Evolutionary conservation across 2,329 filamentous ascomycete genomes (phyloP), one percentile per base, ranked within the genome.

Genomic region (Pseudomassariella vexata): DNA sequence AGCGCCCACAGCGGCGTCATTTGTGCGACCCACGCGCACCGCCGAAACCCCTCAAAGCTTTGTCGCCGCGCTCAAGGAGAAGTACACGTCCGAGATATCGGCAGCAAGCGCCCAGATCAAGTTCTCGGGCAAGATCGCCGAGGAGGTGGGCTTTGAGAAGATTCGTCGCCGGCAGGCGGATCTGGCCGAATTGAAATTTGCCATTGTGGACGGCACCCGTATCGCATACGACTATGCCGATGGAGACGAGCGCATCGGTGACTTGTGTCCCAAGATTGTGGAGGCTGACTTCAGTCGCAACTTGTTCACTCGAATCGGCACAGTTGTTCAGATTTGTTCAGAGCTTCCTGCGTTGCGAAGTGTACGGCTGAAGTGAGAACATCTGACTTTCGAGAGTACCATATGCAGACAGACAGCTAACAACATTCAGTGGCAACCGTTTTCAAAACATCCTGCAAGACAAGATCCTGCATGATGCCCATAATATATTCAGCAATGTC

Each of bases 71-170:
- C 65, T 95, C 33, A 75, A 76, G 38, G 73, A 79, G 47, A 98
- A 95, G 63, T 98, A 98, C 55, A 85, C 82, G 4, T 73, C 78
- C 3, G 74, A 81, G 36, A 55, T 61, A 10, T 48, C 55, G 7
- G 47, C 55, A 18, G 50, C 60, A 9, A 54, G 61, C 6, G 66
- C 69, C 30, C 67, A 76, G 29, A 82, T 94, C 40, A 62, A 68
- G 34, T 82, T 69, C 70, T 94, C 67, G 62, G 85, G 59, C 22
- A 96, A 96, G 60, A 74, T 89, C 12, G 90, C 86, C 5, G 84
- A 96, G 61, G 90, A 96, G 61, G 77, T 96, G 20, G 92, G 92
- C 19, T 96, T 96, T 47, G 88, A 94, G 46, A 95, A 95, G 66
- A 86, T 95, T 44, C 77, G 83, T 25, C 73, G 73, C 44, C 78